Percentiles rank a stretch among this genome's conserved stretches.
phyloP scores from a whole-genome alignment of 208 protist genomes.

The Acanthamoeba lenticulata region DNA sequence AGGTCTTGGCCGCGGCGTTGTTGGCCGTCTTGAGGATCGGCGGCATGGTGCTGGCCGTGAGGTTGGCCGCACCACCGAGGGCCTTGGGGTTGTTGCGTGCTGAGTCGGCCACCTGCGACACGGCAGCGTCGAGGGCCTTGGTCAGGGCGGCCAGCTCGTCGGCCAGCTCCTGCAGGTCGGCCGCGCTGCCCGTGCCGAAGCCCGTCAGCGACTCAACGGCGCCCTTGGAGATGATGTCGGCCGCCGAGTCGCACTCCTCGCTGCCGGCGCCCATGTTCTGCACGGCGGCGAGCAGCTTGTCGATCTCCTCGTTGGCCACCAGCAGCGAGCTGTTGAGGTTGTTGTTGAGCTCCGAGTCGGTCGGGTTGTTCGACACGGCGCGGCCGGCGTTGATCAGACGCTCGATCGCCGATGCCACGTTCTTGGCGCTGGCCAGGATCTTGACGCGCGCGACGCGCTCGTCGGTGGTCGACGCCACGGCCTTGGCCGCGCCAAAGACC shows the following conservation, averaged over 20 bases:
- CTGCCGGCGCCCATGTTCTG: constrained; percentile 65
- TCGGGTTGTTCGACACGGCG: constrained; percentile 64
- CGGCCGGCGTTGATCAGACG: constrained; percentile 67
- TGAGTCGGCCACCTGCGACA: constrained; percentile 51
- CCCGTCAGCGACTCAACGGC: constrained; percentile 60
- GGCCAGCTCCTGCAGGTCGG: constrained; percentile 66
- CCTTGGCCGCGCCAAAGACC: constrained; percentile 67
- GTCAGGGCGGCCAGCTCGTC: constrained; percentile 47
- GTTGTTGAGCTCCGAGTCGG: constrained; percentile 55
- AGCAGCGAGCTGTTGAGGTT: constrained; percentile 40
- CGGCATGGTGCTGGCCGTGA: constrained; percentile 66
- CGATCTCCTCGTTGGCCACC: constrained; percentile 56
- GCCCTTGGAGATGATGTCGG: constrained; percentile 49
- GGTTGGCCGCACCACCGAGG: constrained; percentile 51
- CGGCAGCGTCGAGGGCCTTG: constrained; percentile 62
- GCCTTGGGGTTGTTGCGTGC: constrained; percentile 65
- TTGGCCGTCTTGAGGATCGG: constrained; percentile 66
- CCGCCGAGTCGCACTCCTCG: constrained; percentile 59
- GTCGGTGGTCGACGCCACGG: constrained; percentile 68
- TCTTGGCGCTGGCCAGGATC: constrained; percentile 54
- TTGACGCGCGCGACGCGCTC: constrained; percentile 20
- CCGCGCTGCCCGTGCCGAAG: constrained; percentile 61
- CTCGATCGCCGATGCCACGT: constrained; percentile 40
- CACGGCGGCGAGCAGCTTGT: constrained; percentile 51
- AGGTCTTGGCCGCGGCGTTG: constrained; percentile 66